phyloP scores from a whole-genome alignment of 2,329 filamentous ascomycete genomes.

The Fusarium solani-melongenae region DNA sequence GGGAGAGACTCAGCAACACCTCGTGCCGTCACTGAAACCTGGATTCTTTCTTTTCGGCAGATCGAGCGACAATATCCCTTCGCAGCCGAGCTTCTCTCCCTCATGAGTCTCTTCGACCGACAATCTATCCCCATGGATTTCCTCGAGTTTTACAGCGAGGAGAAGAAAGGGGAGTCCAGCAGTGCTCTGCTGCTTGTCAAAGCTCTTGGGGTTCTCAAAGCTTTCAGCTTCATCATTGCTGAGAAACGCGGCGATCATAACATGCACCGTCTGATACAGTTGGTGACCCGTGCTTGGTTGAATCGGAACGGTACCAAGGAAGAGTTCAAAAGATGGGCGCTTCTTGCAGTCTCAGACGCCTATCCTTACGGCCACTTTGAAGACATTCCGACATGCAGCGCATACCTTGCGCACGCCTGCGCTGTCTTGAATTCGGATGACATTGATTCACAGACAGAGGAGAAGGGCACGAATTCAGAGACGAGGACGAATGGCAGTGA shows the following conservation, averaged over 20 bases:
- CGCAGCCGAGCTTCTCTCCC: conserved; percentile 45
- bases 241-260: conserved; percentile 27
- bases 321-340: conserved; percentile 33
- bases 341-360: conserved; percentile 24
- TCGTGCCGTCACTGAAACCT: conserved; percentile 45
- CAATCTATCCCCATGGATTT: conserved; percentile 45
- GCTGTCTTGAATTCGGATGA: conserved; percentile 28
- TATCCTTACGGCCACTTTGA: conserved; percentile 39
- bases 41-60: conserved; percentile 50
- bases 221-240: conserved; percentile 44
- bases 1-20: conserved; percentile 44
- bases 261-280: conserved; percentile 51
- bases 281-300: conserved; percentile 48
- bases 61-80: conserved; percentile 40
- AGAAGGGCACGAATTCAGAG: background rate
- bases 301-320: background rate
- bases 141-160: conserved; percentile 3
- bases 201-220: conserved; percentile 32
- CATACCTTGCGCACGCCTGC: conserved; percentile 41
- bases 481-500: background rate
- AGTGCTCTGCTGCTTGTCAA: conserved; percentile 10
- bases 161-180: fast-evolving
- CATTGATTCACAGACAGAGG: background rate
- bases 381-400: conserved; percentile 18
- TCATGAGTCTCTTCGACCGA: conserved; percentile 47